These are phyloP conservation scores for Trichoderma koningii DNA, from an alignment of 2,329 filamentous ascomycete species.

Conservation along the genomic window DNA sequence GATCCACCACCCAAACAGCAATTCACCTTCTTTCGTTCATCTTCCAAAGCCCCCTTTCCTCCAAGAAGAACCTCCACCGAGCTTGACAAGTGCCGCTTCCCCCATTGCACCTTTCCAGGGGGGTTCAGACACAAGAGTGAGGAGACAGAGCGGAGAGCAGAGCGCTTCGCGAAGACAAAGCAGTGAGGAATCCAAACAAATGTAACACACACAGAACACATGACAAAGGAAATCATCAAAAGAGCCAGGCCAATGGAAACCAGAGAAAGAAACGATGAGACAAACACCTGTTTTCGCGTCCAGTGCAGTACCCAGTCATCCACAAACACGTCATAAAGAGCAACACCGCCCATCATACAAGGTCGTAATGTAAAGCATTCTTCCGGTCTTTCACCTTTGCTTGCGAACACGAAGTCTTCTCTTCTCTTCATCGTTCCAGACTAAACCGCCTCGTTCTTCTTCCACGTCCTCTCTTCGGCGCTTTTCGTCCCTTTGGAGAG, in stretches of 20 bases:
- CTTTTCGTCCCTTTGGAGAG: not conserved
- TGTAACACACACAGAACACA: slow-evolving; percentile 19
- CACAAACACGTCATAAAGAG: slow-evolving; percentile 20
- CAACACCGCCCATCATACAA: slow-evolving; percentile 26
- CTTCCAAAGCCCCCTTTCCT: not conserved
- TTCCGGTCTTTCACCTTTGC: not conserved
- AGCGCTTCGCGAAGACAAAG: not conserved
- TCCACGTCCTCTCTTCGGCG: not conserved
- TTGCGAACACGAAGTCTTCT: not conserved
- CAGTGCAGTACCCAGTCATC: slow-evolving; percentile 23
- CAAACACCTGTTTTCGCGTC: slow-evolving; percentile 18
- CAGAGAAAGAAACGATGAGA: not conserved
- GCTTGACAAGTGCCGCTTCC: not conserved
- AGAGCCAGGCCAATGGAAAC: not conserved
- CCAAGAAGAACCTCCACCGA: not conserved
- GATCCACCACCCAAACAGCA: slow-evolving; percentile 17
- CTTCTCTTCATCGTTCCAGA: not conserved
- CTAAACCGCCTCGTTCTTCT: not conserved
- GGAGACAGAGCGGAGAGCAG: slow-evolving; percentile 6
- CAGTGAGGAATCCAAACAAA: slow-evolving; percentile 13
- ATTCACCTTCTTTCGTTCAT: not conserved
- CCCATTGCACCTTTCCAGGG: not conserved
- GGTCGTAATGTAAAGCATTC: slow-evolving; percentile 3
- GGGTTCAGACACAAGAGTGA: too few relatives aligned
- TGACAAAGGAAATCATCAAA: slow-evolving; percentile 1